Conservation (phyloP, 345 rosid species). For the Linum tenue region DNA sequence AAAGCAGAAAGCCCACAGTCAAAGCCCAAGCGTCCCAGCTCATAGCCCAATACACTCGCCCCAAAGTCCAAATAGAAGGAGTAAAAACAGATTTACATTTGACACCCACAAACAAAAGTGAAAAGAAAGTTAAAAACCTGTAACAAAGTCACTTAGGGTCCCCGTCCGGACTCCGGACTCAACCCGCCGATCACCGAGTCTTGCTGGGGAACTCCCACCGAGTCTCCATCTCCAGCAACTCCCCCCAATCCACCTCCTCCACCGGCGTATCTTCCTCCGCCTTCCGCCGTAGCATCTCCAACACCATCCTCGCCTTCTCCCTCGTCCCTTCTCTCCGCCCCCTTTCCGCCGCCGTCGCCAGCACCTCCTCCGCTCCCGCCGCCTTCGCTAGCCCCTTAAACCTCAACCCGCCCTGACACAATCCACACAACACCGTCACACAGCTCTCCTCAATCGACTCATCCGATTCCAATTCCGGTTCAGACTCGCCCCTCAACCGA, state of each 20-base stretch:
- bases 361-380: constrained; percentile 48
- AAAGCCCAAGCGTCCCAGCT: too few relatives aligned
- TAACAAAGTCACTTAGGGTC: not conserved
- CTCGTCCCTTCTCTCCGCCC: constrained; percentile 34
- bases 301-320: constrained; percentile 39
- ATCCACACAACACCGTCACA: constrained; percentile 42
- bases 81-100: not conserved
- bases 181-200: not conserved
- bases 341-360: constrained; percentile 38
- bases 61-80: not conserved
- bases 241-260: constrained; percentile 72
- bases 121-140: not conserved
- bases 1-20: too few relatives aligned
- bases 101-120: not conserved
- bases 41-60: not conserved
- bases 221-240: constrained; percentile 33
- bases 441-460: constrained; percentile 52
- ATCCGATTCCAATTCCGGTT: constrained; percentile 3
- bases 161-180: not conserved
- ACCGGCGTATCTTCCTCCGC: constrained; percentile 30
- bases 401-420: constrained; percentile 57
- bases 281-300: constrained; percentile 40
- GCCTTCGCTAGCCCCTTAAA: constrained; percentile 68
- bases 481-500: constrained; percentile 33
- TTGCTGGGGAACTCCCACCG: constrained; percentile 20